Evolutionary conservation across 768 basidiomycete species (phyloP), one percentile per base, ranked within the genome.

Genomic region (Exidia glandulosa): DNA sequence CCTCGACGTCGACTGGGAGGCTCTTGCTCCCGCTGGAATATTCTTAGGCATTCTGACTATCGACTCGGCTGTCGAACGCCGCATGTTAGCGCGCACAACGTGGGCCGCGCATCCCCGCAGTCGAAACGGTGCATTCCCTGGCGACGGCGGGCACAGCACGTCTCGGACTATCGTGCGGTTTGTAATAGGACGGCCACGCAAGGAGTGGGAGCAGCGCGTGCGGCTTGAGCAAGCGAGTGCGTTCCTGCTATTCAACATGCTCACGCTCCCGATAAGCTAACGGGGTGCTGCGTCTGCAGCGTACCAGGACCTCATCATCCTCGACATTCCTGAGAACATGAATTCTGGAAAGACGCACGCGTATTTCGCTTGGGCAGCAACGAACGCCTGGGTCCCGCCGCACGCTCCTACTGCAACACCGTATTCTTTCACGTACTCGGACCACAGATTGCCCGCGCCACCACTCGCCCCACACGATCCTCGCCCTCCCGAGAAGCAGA

Each of bases 251-350:
- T 60, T 55, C 48, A 57, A 14, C 37, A 37, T 56, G 59, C 36
- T 37, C 41, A 41, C 33, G 55, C 52, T n/a, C 30, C 52, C 33
- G 19, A 33, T 14, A 5, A 47, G 57, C 48, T 25, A 58, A 29
- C 14, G 16, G 25, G 34, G 48, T 29, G 30, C 36, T 66, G 57
- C 59, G 36, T 29, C 57, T 60, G 34, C 68, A 92, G 90, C 81
- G 70, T 91, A 85, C 70, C 88, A 91, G 67, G 92, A 94, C 70
- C 87, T 94, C 60, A 76, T 93, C 63, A 78, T 94, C 55, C 78
- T 96, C 48, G 88, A 91, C 30, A 84, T 86, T 48, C 68, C 81
- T 10, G 95, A 98, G 74, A 96, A 97, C 72, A 97, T 98, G 95
- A 97, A 98, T 72, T 76, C 81, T 55, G 95, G 95, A 60, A 98